A percentile compares a stretch with the other conserved stretches of the same genome.
These are phyloP conservation scores for Suillus cothurnatus DNA, from an alignment of 768 basidiomycete genomes.

Conservation along the genomic window DNA sequence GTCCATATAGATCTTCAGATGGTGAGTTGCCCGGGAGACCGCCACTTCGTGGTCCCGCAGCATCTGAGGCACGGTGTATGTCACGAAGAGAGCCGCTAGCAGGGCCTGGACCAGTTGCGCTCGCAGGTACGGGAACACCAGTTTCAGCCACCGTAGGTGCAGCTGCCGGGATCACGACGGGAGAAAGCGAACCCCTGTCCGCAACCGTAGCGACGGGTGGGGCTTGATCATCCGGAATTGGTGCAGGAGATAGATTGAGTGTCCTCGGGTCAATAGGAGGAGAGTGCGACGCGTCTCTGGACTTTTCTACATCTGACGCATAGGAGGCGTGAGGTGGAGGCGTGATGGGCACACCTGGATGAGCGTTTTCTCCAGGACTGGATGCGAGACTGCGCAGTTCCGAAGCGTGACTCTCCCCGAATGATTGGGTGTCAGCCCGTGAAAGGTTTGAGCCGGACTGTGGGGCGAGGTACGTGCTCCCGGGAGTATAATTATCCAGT, in stretches of 20 bases:
- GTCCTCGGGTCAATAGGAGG: slow-evolving; percentile 24
- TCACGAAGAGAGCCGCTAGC: slow-evolving; percentile 64
- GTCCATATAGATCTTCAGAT: slow-evolving; percentile 33
- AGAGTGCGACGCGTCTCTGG: slow-evolving; percentile 12
- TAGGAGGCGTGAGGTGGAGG: slow-evolving; percentile 38
- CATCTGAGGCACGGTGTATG: slow-evolving; percentile 41
- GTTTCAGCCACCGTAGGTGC: slow-evolving; percentile 76
- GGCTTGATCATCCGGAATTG: slow-evolving; percentile 30
- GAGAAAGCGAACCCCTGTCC: slow-evolving; percentile 16
- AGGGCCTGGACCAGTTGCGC: slow-evolving; percentile 60
- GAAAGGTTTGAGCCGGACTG: slow-evolving; percentile 54
- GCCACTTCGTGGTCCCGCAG: slow-evolving; percentile 38
- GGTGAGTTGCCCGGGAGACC: slow-evolving; percentile 29
- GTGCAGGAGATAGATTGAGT: slow-evolving; percentile 28
- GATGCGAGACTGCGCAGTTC: slow-evolving; percentile 65
- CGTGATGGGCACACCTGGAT: slow-evolving; percentile 43
- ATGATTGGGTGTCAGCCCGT: slow-evolving; percentile 76
- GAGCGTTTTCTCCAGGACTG: slow-evolving; percentile 24
- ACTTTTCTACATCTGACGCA: slow-evolving; percentile 9
- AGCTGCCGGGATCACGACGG: slow-evolving; percentile 32
- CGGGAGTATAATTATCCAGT: slow-evolving; percentile 76
- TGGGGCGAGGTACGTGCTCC: slow-evolving; percentile 55
- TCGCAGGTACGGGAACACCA: slow-evolving; percentile 67
- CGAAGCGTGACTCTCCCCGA: slow-evolving; percentile 80
- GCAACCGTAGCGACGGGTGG: slow-evolving; percentile 22